Evolutionary conservation across 2,329 filamentous ascomycete genomes (phyloP), one percentile per base, ranked within the genome.

Genomic region (Fusarium luffae): DNA sequence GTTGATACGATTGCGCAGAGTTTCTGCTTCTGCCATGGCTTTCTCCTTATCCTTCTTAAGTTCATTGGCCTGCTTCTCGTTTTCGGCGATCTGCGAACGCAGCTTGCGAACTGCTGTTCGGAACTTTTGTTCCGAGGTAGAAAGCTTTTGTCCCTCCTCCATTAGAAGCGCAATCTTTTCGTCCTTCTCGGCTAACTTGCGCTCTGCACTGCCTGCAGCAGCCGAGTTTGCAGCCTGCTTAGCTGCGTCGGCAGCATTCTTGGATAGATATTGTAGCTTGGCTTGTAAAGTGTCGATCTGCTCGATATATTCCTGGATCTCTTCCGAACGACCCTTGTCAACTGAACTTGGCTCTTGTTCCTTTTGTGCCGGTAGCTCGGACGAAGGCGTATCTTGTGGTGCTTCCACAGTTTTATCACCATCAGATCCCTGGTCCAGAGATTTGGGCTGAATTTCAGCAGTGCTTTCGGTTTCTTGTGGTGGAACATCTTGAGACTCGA

Each of bases 271-370:
- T 71, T 94, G 91, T 28, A 99, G 82, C 77, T 99, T 98, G 9
- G 93, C 89, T 78, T 98, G 93, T 3, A 99, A 82, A 6, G 94
- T 92, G 82, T 99, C 96, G 58, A 98, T 96, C 37, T 92, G 90
- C 80, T 99, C 96, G 9, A 95, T 86, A 68, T 97, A 93, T 50
- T 86, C 87, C 74, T 96, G 90, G 42, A 94, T 86, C 77, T 98
- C 96, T 73, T 96, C 93, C 61, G 95, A 91, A 70, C 93, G 88
- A 66, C 63, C 68, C 9, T 61, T 49, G 44, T 73, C 77, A 34
- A 71, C 55, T n/a, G 74, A 71, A 16, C 75, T 74, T 21, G 76
- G 21, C 16, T 76, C 75, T 21, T 71, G 64, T 32, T 51, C 63
- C 18, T 44, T 52, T 27, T 58, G 65, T 11, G 54, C 19, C 8